Evolutionary conservation across 371 early-diverging fungal genomes (phyloP).

Genomic region (Mucor saturninus): DNA sequence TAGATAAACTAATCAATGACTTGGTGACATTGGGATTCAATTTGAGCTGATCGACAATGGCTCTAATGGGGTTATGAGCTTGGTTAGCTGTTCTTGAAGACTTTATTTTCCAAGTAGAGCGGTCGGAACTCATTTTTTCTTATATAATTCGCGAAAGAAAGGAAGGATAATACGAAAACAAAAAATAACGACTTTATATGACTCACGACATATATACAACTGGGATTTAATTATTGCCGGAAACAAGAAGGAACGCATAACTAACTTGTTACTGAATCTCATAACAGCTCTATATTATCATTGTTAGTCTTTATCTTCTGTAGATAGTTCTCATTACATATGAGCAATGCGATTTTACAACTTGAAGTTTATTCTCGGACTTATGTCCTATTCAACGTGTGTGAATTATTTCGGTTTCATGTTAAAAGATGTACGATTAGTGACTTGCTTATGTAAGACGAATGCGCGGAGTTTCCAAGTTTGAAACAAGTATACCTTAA

Average conservation of each 20-base stretch:
- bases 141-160: neutral
- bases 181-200: neutral
- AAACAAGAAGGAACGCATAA: no score
- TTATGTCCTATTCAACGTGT: conserved; percentile 1
- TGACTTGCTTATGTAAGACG: no score
- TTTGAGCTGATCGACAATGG: conserved; percentile 80
- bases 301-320: no score
- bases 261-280: no score
- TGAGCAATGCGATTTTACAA: neutral
- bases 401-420: neutral
- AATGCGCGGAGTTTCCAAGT: no score
- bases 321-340: no score
- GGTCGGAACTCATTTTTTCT: conserved; percentile 32
- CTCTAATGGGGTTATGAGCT: conserved; percentile 91
- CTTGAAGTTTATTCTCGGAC: neutral
- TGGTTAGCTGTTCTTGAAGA: conserved; percentile 69
- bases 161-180: neutral
- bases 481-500: no score
- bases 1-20: conserved; percentile 79
- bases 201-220: neutral
- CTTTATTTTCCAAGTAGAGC: conserved; percentile 51
- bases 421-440: neutral
- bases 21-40: conserved; percentile 73
- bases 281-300: no score
- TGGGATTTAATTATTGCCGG: no score